These are phyloP conservation scores for Naganishia randhawae DNA, from an alignment of 768 basidiomycete species.

Conservation along the genomic window DNA sequence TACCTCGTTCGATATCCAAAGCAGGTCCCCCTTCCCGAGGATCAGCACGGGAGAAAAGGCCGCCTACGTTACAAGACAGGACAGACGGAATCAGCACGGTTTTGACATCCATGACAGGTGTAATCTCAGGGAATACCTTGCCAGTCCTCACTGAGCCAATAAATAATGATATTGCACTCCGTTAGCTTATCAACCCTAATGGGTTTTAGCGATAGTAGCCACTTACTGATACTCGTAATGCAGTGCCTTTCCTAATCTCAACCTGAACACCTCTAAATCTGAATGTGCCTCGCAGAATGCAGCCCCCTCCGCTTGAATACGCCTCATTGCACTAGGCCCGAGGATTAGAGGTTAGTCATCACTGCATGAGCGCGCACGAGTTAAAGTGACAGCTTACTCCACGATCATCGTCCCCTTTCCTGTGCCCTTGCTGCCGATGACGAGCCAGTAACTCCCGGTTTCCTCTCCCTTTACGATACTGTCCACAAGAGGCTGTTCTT, in stretches of 20 bases:
- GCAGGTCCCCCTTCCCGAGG: constrained; percentile 79
- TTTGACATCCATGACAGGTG: not conserved
- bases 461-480: constrained; percentile 71
- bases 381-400: constrained; percentile 50
- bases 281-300: constrained; percentile 61
- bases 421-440: constrained; percentile 79
- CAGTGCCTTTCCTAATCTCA: constrained; percentile 77
- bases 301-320: constrained; percentile 63
- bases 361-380: not conserved
- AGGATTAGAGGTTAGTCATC: constrained; percentile 21
- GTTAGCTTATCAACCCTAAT: too few relatives aligned
- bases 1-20: constrained; percentile 76
- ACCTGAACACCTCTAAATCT: constrained; percentile 74
- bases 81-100: not conserved
- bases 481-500: constrained; percentile 73
- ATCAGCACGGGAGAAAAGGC: constrained; percentile 73
- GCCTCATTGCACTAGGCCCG: constrained; percentile 59
- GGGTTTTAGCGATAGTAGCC: not conserved
- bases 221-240: constrained; percentile 81
- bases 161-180: not conserved
- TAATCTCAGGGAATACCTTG: constrained; percentile 55
- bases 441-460: constrained; percentile 67
- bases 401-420: constrained; percentile 81
- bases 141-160: constrained; percentile 54
- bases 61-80: constrained; percentile 25